These are phyloP conservation scores for Colletotrichum liaoningense DNA, from an alignment of 2,329 filamentous ascomycete genomes.

Conservation along the genomic window DNA sequence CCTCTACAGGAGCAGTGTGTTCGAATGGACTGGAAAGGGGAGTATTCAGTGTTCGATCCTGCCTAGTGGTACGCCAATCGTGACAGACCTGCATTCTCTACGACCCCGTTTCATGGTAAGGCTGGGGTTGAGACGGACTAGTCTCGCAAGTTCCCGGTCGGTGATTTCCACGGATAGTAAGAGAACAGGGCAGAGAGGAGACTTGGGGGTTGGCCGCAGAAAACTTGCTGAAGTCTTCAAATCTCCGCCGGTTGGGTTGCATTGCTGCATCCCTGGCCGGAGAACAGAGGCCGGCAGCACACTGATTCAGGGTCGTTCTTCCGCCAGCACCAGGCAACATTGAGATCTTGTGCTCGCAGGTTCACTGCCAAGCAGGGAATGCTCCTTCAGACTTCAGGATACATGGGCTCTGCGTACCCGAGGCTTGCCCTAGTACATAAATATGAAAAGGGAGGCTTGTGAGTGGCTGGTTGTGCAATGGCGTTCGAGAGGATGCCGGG, in stretches of 20 bases:
- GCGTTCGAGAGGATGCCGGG: background rate
- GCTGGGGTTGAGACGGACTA: background rate
- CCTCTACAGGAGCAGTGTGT: background rate
- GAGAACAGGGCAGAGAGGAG: background rate
- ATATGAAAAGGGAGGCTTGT: background rate
- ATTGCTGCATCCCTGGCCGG: conserved; percentile 16
- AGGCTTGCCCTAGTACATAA: background rate
- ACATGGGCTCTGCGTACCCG: background rate
- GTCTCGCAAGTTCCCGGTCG: conserved; percentile 13
- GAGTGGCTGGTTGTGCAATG: background rate
- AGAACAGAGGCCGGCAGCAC: background rate
- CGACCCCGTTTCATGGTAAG: conserved; percentile 8
- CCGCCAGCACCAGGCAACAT: background rate
- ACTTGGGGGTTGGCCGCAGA: background rate
- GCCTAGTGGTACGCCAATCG: conserved; percentile 17
- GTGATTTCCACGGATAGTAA: background rate
- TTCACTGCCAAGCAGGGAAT: background rate
- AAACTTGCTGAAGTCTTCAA: background rate
- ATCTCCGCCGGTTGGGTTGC: conserved; percentile 7
- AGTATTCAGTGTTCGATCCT: conserved; percentile 3
- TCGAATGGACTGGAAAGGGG: background rate
- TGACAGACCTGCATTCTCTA: conserved; percentile 1
- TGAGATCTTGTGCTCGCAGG: background rate
- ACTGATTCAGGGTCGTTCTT: conserved; percentile 5
- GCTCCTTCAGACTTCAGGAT: background rate